phyloP scores from a whole-genome alignment of 192 early-diverging fungal genomes.

The Coemansia sp. region DNA sequence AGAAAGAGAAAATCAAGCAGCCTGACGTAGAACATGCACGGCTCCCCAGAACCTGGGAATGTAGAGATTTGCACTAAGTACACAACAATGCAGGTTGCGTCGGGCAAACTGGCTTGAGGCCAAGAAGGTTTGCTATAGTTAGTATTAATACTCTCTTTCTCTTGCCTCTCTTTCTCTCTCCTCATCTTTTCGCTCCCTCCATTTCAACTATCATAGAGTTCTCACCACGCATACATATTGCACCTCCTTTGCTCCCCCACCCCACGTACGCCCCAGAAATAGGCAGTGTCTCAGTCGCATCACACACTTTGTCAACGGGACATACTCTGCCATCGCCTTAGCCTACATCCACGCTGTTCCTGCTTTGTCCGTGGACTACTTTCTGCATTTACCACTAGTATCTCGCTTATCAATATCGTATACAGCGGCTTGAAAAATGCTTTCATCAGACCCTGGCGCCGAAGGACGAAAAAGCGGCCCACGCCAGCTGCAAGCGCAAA shows the following conservation, averaged over 20 bases:
- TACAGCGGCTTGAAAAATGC: conserved; percentile 6
- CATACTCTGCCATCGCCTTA: not conserved
- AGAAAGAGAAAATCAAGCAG: not conserved
- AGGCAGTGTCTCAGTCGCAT: not conserved
- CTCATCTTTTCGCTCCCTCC: not conserved
- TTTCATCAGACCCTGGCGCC: conserved; percentile 21
- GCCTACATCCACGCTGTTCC: not conserved
- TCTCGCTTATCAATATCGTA: not conserved
- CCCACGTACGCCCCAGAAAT: not conserved
- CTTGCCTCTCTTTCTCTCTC: not conserved
- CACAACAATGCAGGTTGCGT: not conserved
- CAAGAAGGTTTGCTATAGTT: not conserved
- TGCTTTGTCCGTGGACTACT: not conserved
- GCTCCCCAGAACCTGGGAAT: conserved; percentile 4
- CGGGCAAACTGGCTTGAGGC: not conserved
- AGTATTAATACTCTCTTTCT: not conserved
- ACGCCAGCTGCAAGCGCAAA: conserved; percentile 10
- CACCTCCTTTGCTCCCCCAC: not conserved
- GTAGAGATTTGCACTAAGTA: not conserved
- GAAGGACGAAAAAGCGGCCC: not conserved
- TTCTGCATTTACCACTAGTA: not conserved
- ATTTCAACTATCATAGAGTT: not conserved
- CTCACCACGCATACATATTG: not conserved
- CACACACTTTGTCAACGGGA: not conserved
- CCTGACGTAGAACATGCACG: not conserved